A percentile compares a stretch with the other conserved stretches of the same genome.
phyloP scores from a whole-genome alignment of 1,139 yeast species.

The Pichia sp. region DNA sequence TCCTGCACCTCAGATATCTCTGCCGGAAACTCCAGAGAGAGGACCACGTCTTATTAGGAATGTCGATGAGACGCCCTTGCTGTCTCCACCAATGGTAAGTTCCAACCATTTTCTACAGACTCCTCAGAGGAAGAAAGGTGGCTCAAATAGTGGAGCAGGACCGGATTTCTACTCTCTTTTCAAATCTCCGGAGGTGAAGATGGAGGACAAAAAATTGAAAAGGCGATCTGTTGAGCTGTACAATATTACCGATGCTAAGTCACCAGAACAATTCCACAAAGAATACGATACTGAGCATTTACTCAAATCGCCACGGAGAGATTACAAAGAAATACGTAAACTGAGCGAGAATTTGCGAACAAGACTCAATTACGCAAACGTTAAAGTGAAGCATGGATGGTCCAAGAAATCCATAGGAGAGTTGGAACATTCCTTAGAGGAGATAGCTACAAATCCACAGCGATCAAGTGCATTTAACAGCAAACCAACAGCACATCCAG shows the following conservation, averaged over 20 bases:
- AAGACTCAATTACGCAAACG: constrained; percentile 28
- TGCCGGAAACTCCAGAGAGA: constrained; percentile 25
- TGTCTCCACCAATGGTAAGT: constrained; percentile 19
- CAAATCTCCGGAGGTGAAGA: constrained; percentile 27
- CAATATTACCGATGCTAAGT: constrained; percentile 18
- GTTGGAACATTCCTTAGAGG: constrained; percentile 23
- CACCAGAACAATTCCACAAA: constrained; percentile 19
- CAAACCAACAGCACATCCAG: constrained; percentile 1
- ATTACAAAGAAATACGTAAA: constrained; percentile 27
- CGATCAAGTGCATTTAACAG: constrained; percentile 9
- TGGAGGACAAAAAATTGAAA: constrained; percentile 20
- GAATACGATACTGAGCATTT: constrained; percentile 12
- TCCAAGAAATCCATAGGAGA: constrained; percentile 25
- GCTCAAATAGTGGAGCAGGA: constrained; percentile 10
- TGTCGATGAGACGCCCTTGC: constrained; percentile 24
- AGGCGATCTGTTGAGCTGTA: constrained; percentile 26
- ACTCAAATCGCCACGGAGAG: constrained; percentile 16
- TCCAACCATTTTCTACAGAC: constrained; percentile 8
- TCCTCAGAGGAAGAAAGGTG: constrained; percentile 22
- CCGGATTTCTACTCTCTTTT: constrained; percentile 28
- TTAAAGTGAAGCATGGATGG: constrained; percentile 30
- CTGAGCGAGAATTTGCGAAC: constrained; percentile 28
- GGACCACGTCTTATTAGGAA: constrained; percentile 21
- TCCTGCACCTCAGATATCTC: constrained; percentile 1
- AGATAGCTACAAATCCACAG: constrained; percentile 16